Evolutionary conservation across 2,329 filamentous ascomycete species (phyloP).

Genomic region (Ustilaginoidea virens): DNA sequence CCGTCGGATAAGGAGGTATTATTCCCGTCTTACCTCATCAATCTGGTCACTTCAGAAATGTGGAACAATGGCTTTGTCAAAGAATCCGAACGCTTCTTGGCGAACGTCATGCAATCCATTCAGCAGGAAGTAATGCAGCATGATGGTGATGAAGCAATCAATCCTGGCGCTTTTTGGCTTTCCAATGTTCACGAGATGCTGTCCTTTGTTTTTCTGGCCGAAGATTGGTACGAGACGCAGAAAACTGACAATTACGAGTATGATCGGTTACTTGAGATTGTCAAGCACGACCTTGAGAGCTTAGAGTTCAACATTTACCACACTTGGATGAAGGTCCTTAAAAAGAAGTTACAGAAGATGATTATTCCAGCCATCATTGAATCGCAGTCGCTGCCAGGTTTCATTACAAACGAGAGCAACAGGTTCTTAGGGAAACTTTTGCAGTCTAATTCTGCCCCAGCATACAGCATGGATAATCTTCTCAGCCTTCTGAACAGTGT

Average conservation of each 20-base stretch:
- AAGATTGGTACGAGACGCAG: conserved; percentile 98
- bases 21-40: conserved; percentile 98
- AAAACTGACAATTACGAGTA: conserved; percentile 99
- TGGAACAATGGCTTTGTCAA: conserved; percentile 99
- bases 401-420: conserved; percentile 97
- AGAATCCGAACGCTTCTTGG: conserved; percentile 95
- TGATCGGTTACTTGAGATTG: conserved; percentile 90
- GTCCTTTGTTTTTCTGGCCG: conserved; percentile 95
- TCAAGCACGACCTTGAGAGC: conserved; percentile 97
- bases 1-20: conserved; percentile 97
- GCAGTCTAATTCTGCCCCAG: conserved; percentile 74
- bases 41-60: conserved; percentile 98
- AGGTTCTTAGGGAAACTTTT: conserved; percentile 95
- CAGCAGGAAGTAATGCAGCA: conserved; percentile 99
- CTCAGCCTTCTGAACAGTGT: conserved; percentile 92
- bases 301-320: conserved; percentile 99
- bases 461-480: conserved; percentile 99
- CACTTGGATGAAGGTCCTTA: conserved; percentile 99
- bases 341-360: conserved; percentile 99
- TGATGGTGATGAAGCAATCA: conserved; percentile 92
- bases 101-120: conserved; percentile 99
- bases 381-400: conserved; percentile 92
- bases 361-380: conserved; percentile 98
- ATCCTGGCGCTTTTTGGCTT: conserved; percentile 95
- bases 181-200: conserved; percentile 99